These are phyloP conservation scores for Tricharina praecox DNA, from an alignment of 495 filamentous ascomycete species.

Conservation along the genomic window DNA sequence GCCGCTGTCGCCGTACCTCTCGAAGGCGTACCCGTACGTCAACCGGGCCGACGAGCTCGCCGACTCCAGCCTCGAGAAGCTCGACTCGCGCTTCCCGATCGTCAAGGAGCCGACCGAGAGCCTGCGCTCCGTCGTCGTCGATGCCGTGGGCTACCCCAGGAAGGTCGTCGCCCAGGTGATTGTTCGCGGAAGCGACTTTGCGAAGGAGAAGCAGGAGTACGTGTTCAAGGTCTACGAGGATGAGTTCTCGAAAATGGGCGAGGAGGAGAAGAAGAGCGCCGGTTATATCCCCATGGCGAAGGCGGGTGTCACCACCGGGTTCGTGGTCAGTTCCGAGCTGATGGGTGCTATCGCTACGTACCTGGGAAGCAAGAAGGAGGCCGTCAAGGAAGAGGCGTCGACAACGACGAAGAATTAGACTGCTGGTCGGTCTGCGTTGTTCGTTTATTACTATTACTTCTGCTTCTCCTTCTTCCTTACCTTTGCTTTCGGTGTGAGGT, in stretches of 20 bases:
- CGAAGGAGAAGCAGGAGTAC: slow-evolving; percentile 51
- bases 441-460: background rate
- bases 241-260: slow-evolving; percentile 62
- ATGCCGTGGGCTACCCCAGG: slow-evolving; percentile 47
- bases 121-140: slow-evolving; percentile 48
- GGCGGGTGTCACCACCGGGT: slow-evolving; percentile 54
- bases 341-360: slow-evolving; percentile 19
- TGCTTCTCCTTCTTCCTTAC: background rate
- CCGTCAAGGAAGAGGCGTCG: slow-evolving; percentile 7
- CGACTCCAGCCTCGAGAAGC: slow-evolving; percentile 50
- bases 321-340: slow-evolving; percentile 38
- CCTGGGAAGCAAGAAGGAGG: slow-evolving; percentile 19
- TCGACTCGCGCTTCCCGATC: slow-evolving; percentile 67
- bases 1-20: slow-evolving; percentile 61
- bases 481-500: background rate
- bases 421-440: background rate
- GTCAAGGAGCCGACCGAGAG: slow-evolving; percentile 75
- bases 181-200: slow-evolving; percentile 15
- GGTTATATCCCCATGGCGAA: slow-evolving; percentile 51
- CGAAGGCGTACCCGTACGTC: slow-evolving; percentile 65
- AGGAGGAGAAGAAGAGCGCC: slow-evolving; percentile 36
- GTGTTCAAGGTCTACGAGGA: slow-evolving; percentile 51
- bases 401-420: background rate
- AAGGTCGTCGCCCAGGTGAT: slow-evolving; percentile 33
- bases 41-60: slow-evolving; percentile 64